Evolutionary conservation across 2,329 filamentous ascomycete genomes (phyloP), one percentile per base, ranked within the genome.

Genomic region (Alternaria infectoria): DNA sequence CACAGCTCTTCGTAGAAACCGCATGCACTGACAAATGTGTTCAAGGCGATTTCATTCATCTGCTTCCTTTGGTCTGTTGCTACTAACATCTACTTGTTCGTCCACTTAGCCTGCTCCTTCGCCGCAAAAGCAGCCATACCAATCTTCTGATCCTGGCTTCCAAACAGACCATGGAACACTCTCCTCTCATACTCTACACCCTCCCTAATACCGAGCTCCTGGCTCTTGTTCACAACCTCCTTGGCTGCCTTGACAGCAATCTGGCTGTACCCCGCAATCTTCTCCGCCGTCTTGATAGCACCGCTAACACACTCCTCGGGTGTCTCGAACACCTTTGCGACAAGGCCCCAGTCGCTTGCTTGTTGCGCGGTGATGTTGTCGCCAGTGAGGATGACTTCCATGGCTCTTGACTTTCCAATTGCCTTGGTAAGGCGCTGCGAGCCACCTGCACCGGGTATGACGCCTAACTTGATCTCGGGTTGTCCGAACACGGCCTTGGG

Each of bases 141-240:
- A 80, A 97, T 92, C 86, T 98, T 99, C 83, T 99, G 96, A 81
- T 99, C 96, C 83, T 93, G 88, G 79, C 91, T 97, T 21, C 95
- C 96, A 83, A 99, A 99, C 75, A 97, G 77, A 25, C 90, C 87
- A 82, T 99, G 96, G 85, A 99, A 99, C 32, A 98, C 86, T 57
- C 94, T 88, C 77, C 96, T 87, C 87, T 99, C 96, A 82, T 89
- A 98, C 83, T 99, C 96, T 2, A 99, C 91, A 13, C 96, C 96
- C 76, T 98, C 96, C 71, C 91, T 85, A 63, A 99, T 83, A 4
- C 90, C 86, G 71, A 97, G 82, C 74, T 99, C 96, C 85, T 98
- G 94, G 81, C 93, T 97, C 89, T 97, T 98, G 80, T 98, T 97
- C 59, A 99, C 95, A n/a, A 96, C 95, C 85, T 99, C 96, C 86